Evolutionary conservation across 352 stramenopile species (phyloP).

Genomic region (Phytophthora quininea): DNA sequence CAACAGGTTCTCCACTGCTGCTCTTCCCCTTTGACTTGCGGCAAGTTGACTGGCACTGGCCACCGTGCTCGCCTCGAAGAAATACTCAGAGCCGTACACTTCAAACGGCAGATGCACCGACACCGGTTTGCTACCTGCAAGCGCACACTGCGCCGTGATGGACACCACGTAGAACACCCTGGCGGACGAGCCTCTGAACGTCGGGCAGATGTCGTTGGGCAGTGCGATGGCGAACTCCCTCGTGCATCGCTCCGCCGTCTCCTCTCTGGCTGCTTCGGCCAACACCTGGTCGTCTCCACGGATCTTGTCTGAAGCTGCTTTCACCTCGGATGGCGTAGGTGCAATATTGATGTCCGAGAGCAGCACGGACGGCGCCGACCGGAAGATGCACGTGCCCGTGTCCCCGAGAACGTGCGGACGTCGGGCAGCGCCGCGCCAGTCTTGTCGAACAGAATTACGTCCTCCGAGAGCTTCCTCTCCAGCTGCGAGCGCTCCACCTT

Average conservation of each 20-base stretch:
- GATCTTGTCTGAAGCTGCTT: constrained; percentile 11
- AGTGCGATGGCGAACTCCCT: constrained; percentile 63
- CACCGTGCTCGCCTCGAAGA: constrained; percentile 47
- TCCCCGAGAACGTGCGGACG: constrained; percentile 58
- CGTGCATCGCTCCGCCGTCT: constrained; percentile 48
- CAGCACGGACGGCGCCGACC: constrained; percentile 53
- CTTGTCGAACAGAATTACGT: constrained; percentile 35
- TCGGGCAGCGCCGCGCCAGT: constrained; percentile 35
- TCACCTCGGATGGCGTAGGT: constrained; percentile 39
- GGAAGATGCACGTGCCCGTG: constrained; percentile 64
- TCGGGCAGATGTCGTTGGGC: constrained; percentile 52
- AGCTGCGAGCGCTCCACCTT: constrained; percentile 24
- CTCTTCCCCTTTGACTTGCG: constrained; percentile 14
- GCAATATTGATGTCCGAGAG: constrained; percentile 67
- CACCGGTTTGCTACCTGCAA: constrained; percentile 35
- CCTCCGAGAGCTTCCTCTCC: constrained; percentile 25
- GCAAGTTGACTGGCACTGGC: constrained; percentile 36
- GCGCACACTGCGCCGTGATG: constrained; percentile 45
- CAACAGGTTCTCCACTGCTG: constrained; percentile 1
- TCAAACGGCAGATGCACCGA: constrained; percentile 69
- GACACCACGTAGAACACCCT: constrained; percentile 71
- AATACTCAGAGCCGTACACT: constrained; percentile 58
- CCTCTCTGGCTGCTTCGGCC: constrained; percentile 27
- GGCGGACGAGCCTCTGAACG: constrained; percentile 60
- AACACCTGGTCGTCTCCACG: constrained; percentile 11